Evolutionary conservation across 2,329 filamentous ascomycete species (phyloP).

Genomic region (Metarhizium sp.): DNA sequence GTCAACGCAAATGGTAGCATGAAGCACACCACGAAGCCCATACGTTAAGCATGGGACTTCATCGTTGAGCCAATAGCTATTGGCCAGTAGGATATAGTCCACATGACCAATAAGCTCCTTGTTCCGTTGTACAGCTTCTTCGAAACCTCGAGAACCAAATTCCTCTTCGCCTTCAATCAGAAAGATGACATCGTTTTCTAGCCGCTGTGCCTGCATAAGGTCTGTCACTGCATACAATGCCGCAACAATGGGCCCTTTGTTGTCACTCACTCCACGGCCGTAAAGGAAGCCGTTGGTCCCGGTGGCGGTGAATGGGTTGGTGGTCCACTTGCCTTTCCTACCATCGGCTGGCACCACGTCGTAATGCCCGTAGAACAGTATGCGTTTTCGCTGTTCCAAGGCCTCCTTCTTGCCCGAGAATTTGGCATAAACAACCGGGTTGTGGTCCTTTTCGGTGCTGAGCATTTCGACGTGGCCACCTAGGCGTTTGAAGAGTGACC

Average conservation of each 20-base stretch:
- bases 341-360: slow-evolving; percentile 89
- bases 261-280: slow-evolving; percentile 92
- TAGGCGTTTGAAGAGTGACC: slow-evolving; percentile 82
- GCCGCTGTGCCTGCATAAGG: slow-evolving; percentile 69
- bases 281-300: slow-evolving; percentile 91
- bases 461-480: slow-evolving; percentile 86
- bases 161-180: slow-evolving; percentile 97
- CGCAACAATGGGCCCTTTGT: slow-evolving; percentile 92
- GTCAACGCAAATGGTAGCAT: slow-evolving; percentile 82
- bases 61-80: slow-evolving; percentile 98
- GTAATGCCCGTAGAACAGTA: slow-evolving; percentile 97
- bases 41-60: slow-evolving; percentile 94
- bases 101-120: slow-evolving; percentile 81
- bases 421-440: slow-evolving; percentile 86
- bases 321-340: slow-evolving; percentile 72
- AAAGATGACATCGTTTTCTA: slow-evolving; percentile 86
- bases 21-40: slow-evolving; percentile 84
- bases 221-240: slow-evolving; percentile 91
- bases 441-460: slow-evolving; percentile 68
- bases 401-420: slow-evolving; percentile 69
- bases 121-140: slow-evolving; percentile 68
- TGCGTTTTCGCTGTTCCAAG: slow-evolving; percentile 63
- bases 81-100: slow-evolving; percentile 90
- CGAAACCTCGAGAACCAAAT: slow-evolving; percentile 84
- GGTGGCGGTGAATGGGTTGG: slow-evolving; percentile 81